A percentile compares a stretch with the other conserved stretches of the same genome.
phyloP scores from a whole-genome alignment of 306 rosid genomes.

The Quillaja saponaria region DNA sequence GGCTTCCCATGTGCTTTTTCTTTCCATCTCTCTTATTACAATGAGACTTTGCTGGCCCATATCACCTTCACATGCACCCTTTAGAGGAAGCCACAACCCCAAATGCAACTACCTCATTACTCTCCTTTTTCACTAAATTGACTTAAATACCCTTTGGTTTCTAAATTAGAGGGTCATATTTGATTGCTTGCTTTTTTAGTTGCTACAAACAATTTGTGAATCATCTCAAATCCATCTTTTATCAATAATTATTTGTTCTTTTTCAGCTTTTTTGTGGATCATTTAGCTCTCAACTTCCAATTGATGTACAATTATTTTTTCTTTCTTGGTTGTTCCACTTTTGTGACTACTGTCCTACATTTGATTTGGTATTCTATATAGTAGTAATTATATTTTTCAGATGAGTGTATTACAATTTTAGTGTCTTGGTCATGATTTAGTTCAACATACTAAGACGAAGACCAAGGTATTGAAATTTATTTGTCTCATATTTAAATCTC shows the following conservation, averaged over 20 bases:
- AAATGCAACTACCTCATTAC: conserved; percentile 23
- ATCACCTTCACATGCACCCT: conserved; percentile 81
- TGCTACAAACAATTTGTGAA: conserved; percentile 1
- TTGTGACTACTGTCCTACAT: conserved; percentile 23
- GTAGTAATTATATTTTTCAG: too few relatives aligned
- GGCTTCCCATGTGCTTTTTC: conserved; percentile 61
- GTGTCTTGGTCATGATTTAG: too few relatives aligned
- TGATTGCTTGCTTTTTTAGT: too few relatives aligned
- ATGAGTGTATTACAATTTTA: too few relatives aligned
- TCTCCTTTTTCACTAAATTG: conserved; percentile 9
- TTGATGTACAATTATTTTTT: conserved; percentile 20
- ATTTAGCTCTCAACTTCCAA: not conserved
- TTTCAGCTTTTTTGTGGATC: conserved; percentile 3
- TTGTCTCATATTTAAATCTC: too few relatives aligned
- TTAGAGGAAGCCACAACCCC: conserved; percentile 55
- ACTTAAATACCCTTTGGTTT: conserved; percentile 24
- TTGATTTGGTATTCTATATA: conserved; percentile 16
- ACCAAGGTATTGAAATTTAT: too few relatives aligned
- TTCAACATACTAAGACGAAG: too few relatives aligned
- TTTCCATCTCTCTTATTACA: conserved; percentile 26
- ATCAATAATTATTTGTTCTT: not conserved
- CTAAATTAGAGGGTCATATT: too few relatives aligned
- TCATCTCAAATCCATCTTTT: conserved; percentile 18
- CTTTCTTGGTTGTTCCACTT: conserved; percentile 9
- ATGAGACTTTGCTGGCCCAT: conserved; percentile 69